Base-by-base conservation (phyloP, 768 basidiomycete species). In the Trametes villosa region DNA sequence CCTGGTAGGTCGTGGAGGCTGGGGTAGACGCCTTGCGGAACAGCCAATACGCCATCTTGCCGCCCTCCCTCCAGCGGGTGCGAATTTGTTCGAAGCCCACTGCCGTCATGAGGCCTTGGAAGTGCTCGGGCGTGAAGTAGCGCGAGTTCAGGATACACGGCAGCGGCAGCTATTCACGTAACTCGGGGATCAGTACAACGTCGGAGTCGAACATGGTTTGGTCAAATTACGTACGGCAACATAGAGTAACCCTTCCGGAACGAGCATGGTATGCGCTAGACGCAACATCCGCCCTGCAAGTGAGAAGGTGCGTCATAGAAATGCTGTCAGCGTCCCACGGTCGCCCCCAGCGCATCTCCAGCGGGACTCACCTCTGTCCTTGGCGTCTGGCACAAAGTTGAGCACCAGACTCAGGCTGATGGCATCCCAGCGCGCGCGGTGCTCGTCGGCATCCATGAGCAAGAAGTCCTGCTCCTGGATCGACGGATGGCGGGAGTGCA, bases 401-500 rank as follows among this genome's bases (percentile, higher is more conserved):
- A 97, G 74, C 4, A 97, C 95, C 34, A 97, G 76, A 67, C 93
- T 94, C 26, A 96, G 83, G 71, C 92, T 93, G 58, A 96, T 82
- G 20, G 87, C 69, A 65, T 93, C 88, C 89, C 93, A 97, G 65
- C 77, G 78, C 60, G 75, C 80, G 11, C 70, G 69, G 68, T 89
- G 75, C 64, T 81, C 76, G 18, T 67, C 70, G 52, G 72, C 65
- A 51, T 88, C 83, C 72, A 94, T 77, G 6, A 81, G 70, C 44
- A 96, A 72, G 67, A 96, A 96, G 70, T 97, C 92, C 71, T 95
- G 93, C 70, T 96, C 87, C n/a, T 78, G 26, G 27, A 97, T 96
- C 36, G 78, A 73, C 0, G 94, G 89, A 72, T 96, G 93, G 45
- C 88, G 84, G 11, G 94, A 91, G 63, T 84, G 87, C 60, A 97